Conservation (phyloP, 2,329 filamentous ascomycete genomes). For the Celoporthe dispersa region DNA sequence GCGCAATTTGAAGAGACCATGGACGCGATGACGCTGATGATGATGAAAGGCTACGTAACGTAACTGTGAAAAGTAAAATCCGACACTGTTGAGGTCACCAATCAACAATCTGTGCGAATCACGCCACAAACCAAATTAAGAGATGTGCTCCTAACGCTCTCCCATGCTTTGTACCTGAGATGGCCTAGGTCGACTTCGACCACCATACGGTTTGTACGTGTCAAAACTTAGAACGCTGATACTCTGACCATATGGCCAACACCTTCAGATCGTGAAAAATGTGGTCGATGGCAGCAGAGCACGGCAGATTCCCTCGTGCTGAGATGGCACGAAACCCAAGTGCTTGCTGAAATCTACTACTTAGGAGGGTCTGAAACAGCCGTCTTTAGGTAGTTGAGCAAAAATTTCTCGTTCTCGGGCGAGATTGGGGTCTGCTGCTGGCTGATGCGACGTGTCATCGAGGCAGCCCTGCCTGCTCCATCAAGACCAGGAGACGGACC, state of each 20-base stretch:
- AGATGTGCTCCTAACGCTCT: not conserved
- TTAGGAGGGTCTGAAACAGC: constrained; percentile 24
- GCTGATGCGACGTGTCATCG: constrained; percentile 19
- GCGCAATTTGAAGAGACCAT: not conserved
- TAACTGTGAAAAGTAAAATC: not conserved
- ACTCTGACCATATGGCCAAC: not conserved
- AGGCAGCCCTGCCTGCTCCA: constrained; percentile 6
- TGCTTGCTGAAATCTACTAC: not conserved
- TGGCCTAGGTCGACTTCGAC: not conserved
- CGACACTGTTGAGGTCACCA: constrained; percentile 1
- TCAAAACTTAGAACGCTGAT: not conserved
- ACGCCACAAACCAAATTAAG: constrained; percentile 1
- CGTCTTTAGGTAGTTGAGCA: constrained; percentile 30
- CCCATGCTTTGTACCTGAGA: constrained; percentile 6
- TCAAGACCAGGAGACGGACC: constrained; percentile 21
- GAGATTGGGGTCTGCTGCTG: constrained; percentile 26
- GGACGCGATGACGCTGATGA: not conserved
- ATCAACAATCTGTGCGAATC: not conserved
- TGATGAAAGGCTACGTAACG: constrained; percentile 3
- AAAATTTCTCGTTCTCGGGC: constrained; percentile 29
- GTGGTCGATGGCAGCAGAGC: not conserved
- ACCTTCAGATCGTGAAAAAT: not conserved
- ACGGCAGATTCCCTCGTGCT: not conserved
- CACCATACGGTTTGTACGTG: not conserved
- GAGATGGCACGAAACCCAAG: not conserved